These are phyloP conservation scores for Solanum neorickii DNA, from an alignment of 257 asterid species.

Conservation along the genomic window DNA sequence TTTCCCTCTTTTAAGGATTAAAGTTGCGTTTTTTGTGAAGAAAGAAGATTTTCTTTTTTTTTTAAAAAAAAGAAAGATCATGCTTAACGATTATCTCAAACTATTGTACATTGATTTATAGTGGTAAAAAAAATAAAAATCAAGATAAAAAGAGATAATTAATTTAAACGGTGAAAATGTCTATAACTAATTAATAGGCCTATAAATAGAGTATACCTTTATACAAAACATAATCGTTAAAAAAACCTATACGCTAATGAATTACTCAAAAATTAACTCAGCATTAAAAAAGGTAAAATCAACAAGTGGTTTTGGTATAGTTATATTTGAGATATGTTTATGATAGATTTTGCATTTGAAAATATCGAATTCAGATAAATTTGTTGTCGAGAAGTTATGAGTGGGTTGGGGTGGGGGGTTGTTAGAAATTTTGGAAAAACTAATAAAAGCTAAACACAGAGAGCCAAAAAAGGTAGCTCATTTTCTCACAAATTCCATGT, in stretches of 20 bases:
- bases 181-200: neutral
- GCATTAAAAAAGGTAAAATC: neutral
- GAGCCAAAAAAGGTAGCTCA: conserved; percentile 19
- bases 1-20: neutral
- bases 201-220: neutral
- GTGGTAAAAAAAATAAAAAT: neutral
- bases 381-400: fast-evolving
- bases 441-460: conserved; percentile 1
- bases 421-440: conserved; percentile 1
- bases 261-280: neutral
- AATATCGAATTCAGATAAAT: neutral
- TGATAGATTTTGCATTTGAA: neutral
- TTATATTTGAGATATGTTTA: neutral
- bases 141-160: neutral
- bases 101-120: neutral
- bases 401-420: neutral
- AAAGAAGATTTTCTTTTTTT: too few species aligned
- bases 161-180: neutral
- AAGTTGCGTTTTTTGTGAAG: neutral
- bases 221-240: neutral
- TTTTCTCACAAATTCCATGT: conserved; percentile 76
- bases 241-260: neutral
- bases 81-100: neutral
- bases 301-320: neutral
- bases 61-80: neutral